Conservation (phyloP, 495 filamentous ascomycete species). For the Penicillium paradoxum region DNA sequence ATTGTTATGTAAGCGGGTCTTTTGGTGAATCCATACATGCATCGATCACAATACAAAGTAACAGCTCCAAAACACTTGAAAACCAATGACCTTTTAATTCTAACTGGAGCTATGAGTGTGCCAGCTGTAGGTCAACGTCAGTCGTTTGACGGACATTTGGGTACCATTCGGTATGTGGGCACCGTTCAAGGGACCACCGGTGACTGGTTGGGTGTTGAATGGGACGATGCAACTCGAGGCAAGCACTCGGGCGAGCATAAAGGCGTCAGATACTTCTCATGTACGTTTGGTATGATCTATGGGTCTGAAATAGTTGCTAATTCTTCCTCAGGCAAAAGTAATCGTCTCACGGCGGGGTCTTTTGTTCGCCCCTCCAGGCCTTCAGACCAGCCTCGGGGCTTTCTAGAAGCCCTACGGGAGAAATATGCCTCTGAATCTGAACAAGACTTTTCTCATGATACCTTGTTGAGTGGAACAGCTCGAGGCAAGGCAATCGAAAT, state of each 20-base stretch:
- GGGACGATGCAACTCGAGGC: slow-evolving; percentile 80
- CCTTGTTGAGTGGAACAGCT: slow-evolving; percentile 16
- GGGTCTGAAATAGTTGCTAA: slow-evolving; percentile 10
- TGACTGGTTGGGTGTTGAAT: slow-evolving; percentile 92
- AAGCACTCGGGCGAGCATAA: slow-evolving; percentile 85
- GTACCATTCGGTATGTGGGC: slow-evolving; percentile 83
- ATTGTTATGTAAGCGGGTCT: slow-evolving; percentile 27
- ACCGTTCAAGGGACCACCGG: slow-evolving; percentile 68
- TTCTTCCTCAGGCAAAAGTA: slow-evolving; percentile 53
- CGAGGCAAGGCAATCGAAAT: slow-evolving; percentile 56
- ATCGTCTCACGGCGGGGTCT: slow-evolving; percentile 65
- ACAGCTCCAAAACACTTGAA: background rate
- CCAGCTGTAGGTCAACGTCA: slow-evolving; percentile 52
- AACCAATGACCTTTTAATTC: background rate
- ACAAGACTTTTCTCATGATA: slow-evolving; percentile 6
- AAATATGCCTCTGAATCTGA: slow-evolving; percentile 71
- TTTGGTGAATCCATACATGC: background rate
- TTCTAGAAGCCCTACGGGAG: slow-evolving; percentile 70
- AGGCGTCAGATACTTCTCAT: slow-evolving; percentile 76
- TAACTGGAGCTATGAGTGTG: slow-evolving; percentile 6
- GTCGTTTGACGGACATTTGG: slow-evolving; percentile 66
- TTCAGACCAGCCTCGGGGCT: slow-evolving; percentile 60
- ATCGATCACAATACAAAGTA: background rate
- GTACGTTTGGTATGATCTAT: slow-evolving; percentile 41
- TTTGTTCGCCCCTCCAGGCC: slow-evolving; percentile 78